Base-by-base conservation (phyloP, 257 asterid genomes). In the Solanum rostratum region DNA sequence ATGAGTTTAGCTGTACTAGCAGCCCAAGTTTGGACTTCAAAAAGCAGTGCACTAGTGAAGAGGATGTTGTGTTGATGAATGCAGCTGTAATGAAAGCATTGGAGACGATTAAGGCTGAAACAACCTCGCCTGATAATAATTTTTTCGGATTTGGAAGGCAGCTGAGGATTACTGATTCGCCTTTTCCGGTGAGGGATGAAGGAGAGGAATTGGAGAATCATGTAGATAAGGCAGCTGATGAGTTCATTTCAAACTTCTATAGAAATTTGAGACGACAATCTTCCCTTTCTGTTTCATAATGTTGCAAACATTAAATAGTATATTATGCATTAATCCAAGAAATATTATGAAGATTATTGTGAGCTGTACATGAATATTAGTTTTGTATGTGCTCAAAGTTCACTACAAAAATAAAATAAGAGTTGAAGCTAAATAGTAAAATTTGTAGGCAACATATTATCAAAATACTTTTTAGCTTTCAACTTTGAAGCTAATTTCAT, bases 101-200 rank as follows among this genome's bases (percentile, higher is more conserved):
- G 41, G 80, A 83, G 11, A 73, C 27, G 7, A 50, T 82, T 50
- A 73, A 62, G 53, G 20, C 49, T 50, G 83, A 57, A 29, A 33
- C 13, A 43, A n/a, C 0, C 9, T 70, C 79, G 20, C 20, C 80
- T 12, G 8, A 24, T 45, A 73, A 73, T 45, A 6, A 45, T 3
- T 43, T 71, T 10, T 57, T 78, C 7, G 84, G 86, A 1, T 86
- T 86, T 19, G 86, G 88, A 74, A 37, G 86, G 74, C 81, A 83
- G 22, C 27, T 86, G 68, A 65, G 86, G 84, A 27, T 86, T 33
- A 83, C 86, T 2, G 88, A 86, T 45, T 86, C 88, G 59, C 86
- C 88, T 18, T 86, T 60, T 55, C 68, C 84, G 7, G 41, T 60
- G 13, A 54, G 74, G 18, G 82, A 84, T 53, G 39, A 27, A 3